phyloP scores from a whole-genome alignment of 2,329 filamentous ascomycete genomes.

The Alternaria tenuissima region DNA sequence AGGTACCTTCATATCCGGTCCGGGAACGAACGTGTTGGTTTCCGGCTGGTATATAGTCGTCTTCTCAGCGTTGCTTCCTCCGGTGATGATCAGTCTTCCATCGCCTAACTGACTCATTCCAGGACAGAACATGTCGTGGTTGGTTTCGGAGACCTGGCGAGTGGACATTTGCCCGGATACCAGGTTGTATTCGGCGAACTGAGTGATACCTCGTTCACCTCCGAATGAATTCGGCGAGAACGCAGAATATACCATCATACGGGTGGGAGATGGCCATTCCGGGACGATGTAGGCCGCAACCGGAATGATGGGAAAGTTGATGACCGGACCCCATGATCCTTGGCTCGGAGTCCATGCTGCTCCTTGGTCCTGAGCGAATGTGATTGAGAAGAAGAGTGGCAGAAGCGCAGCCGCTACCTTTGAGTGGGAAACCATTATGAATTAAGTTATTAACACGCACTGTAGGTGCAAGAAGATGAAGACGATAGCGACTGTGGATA shows the following conservation, averaged over 20 bases:
- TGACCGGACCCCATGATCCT: constrained; percentile 26
- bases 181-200: constrained; percentile 31
- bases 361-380: constrained; percentile 15
- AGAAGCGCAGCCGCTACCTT: not conserved
- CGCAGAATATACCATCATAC: constrained; percentile 30
- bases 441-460: not conserved
- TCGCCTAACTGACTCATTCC: constrained; percentile 28
- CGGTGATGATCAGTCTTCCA: constrained; percentile 29
- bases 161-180: constrained; percentile 20
- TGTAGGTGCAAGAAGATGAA: not conserved
- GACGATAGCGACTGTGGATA: not conserved
- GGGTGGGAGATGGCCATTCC: constrained; percentile 24
- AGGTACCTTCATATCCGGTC: constrained; percentile 25
- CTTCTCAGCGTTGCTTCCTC: constrained; percentile 27
- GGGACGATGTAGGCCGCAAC: constrained; percentile 32
- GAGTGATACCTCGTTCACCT: constrained; percentile 23
- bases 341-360: not conserved
- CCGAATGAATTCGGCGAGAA: constrained; percentile 23
- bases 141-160: constrained; percentile 27
- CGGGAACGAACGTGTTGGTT: constrained; percentile 21
- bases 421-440: constrained; percentile 1
- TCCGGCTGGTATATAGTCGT: constrained; percentile 28
- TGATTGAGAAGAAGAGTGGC: not conserved
- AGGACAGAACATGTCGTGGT: constrained; percentile 36
- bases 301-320: constrained; percentile 31